Percentiles rank a stretch among this genome's conserved stretches.
phyloP scores from a whole-genome alignment of 371 early-diverging fungal species.

The Batkoa obscura region DNA sequence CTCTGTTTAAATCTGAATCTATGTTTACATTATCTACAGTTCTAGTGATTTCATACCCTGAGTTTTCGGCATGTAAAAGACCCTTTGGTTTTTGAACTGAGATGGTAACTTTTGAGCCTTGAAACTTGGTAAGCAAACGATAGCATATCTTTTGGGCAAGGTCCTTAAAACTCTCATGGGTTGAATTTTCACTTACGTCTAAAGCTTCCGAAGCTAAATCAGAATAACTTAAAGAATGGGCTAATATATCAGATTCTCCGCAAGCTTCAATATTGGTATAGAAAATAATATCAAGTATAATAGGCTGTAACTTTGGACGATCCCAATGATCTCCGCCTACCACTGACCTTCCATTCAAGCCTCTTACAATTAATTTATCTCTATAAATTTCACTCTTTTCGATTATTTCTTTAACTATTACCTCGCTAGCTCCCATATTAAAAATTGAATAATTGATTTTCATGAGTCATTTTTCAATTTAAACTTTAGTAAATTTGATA shows the following conservation, averaged over 20 bases:
- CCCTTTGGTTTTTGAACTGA: slow-evolving; percentile 75
- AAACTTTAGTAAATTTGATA: too few relatives aligned
- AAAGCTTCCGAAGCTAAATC: slow-evolving; percentile 52
- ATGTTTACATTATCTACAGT: slow-evolving; percentile 13
- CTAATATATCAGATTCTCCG: slow-evolving; percentile 53
- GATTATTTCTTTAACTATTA: too few relatives aligned
- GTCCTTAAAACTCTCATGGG: slow-evolving; percentile 48
- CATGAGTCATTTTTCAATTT: too few relatives aligned
- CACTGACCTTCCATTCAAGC: slow-evolving; percentile 63
- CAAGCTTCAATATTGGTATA: slow-evolving; percentile 54
- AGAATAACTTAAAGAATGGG: slow-evolving; percentile 70
- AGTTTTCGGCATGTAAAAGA: slow-evolving; percentile 72
- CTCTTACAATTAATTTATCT: slow-evolving; percentile 66
- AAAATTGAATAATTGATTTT: too few relatives aligned
- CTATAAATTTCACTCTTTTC: neutral
- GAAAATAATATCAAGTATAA: slow-evolving; percentile 52
- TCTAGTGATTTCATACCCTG: slow-evolving; percentile 73
- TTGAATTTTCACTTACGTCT: slow-evolving; percentile 47
- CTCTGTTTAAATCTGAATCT: slow-evolving; percentile 8
- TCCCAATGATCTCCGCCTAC: slow-evolving; percentile 93
- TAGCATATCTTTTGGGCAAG: slow-evolving; percentile 45
- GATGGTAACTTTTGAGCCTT: slow-evolving; percentile 42
- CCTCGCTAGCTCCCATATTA: too few relatives aligned
- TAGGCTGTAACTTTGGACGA: slow-evolving; percentile 64
- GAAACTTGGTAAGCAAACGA: slow-evolving; percentile 31